A percentile compares a stretch with the other conserved stretches of the same genome.
Conservation (phyloP, 2,329 filamentous ascomycete species). For the Colletotrichum endophyticum region DNA sequence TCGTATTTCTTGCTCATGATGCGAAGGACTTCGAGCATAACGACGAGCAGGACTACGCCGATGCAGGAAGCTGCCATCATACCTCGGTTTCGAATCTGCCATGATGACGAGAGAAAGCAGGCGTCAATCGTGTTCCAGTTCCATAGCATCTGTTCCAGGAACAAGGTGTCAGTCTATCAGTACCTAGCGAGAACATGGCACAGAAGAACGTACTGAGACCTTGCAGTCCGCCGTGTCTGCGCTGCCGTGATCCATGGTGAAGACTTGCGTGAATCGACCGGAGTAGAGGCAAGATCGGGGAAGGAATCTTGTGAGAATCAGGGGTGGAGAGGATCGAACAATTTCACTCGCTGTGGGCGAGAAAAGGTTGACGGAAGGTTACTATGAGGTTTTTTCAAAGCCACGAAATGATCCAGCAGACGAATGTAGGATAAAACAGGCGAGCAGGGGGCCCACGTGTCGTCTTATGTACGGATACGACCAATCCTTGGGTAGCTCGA, state of each 20-base stretch:
- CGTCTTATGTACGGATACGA: background rate
- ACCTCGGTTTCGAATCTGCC: constrained; percentile 3
- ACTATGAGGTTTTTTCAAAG: background rate
- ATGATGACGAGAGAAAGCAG: constrained; percentile 1
- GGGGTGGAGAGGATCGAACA: background rate
- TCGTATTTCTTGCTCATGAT: constrained; percentile 1
- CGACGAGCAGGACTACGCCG: background rate
- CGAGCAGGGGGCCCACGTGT: background rate
- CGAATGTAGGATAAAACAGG: fast-evolving
- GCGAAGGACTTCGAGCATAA: background rate
- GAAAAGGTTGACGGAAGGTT: background rate
- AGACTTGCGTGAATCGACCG: background rate
- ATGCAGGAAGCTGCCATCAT: constrained; percentile 14
- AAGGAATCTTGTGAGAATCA: background rate
- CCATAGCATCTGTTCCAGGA: background rate
- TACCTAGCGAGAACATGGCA: background rate
- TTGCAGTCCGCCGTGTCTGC: constrained; percentile 29
- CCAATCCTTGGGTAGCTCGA: background rate
- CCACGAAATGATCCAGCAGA: background rate
- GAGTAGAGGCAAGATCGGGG: background rate
- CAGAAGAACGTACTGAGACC: constrained; percentile 27
- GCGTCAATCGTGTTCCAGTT: constrained; percentile 12
- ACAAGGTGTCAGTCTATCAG: background rate
- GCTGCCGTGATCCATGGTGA: constrained; percentile 14
- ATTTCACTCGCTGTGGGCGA: fast-evolving